Base-by-base conservation (phyloP, 176 grass and related monocot species). In the Oryza officinalis region DNA sequence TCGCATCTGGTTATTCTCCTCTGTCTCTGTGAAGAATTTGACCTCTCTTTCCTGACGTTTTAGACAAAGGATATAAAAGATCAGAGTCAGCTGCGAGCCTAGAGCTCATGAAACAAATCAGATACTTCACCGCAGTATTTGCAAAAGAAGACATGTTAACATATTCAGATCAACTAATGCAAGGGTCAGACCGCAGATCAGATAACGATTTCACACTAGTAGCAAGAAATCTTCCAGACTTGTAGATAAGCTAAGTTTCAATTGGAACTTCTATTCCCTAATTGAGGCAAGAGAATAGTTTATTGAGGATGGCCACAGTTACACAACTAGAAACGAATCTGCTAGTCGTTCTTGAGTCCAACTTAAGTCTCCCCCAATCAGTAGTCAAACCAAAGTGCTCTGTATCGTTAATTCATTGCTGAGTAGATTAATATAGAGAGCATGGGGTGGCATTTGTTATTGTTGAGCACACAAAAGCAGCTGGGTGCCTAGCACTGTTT, bases 1-100 rank as follows among this genome's bases (percentile, higher is more conserved):
- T 45, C 95, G 87, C 95, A 97, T 97, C 89, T 97, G 95, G 66
- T 97, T 97, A 81, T 97, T 97, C 88, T 97, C 95, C 81, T 97
- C 95, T 13, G 95, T 97, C 88, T 97, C 95, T 1, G 95, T 97
- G 76, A 97, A 97, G 87, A 97, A 97, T 79, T 97, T 94, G 38
- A 97, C 95, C 18, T 97, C 95, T 66, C 90, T 89, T 78, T 97
- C 95, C 95, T 97, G 87, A 27, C 7, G 79, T 85, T 20, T 50
- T 17, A 43, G 30, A 60, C 6, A 44, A 83, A 78, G 22, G 7
- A 43, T 35, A 23, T 2, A 63, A 72, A 27, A 13, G 8, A 71
- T 74, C 10, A 83, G 2, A 26, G 79, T 26, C 20, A 61, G 30
- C 23, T 67, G 43, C 10, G 3, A 23, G 57, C n/a, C n/a, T 25